Base-by-base conservation (phyloP, 2,329 filamentous ascomycete species). In the Bipolaris victoriae region DNA sequence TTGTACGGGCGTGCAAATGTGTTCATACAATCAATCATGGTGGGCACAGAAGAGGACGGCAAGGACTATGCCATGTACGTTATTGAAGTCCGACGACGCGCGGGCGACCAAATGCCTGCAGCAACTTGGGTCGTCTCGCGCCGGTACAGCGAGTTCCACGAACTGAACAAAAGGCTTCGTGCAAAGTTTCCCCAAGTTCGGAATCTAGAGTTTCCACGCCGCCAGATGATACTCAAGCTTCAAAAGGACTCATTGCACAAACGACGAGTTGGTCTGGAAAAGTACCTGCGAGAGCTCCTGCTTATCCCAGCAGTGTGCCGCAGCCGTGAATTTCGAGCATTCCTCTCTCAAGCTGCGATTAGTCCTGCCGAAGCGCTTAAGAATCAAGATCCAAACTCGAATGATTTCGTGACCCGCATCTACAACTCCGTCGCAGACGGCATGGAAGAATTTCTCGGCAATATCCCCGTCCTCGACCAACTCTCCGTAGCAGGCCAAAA, bases 371-470 rank as follows among this genome's bases (percentile, higher is more conserved):
- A 87, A 24, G 77, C 86, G 49, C 86, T 89, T 52, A 52, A 57
- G 7, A 86, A 86, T 67, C 90, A 90, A 76, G 63, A 67, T 7
- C 58, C 89, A 85, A 73, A 85, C 77, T 75, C 77, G 5, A 79
- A 78, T 75, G 91, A 98, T 73, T 93, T 99, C 75, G 95, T 99
- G 62, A 92, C 91, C 0, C 88, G 95, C 4, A 87, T 99, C 46
- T 99, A 98, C 78, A 96, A 96, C 74, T 98, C 94, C 0, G 94
- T 99, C 20, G 91, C 94, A 0, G 95, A 99, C 72, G 95, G 96
- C 33, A 96, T 99, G 89, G 95, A 99, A 73, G 95, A 99, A 67
- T 96, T 99, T 52, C 81, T 99, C 3, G 95, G 95, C 54, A 98
- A 97, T 72, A 94, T 98, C 41, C 92, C 95, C 1, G 93, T 97